A percentile compares a stretch with the other conserved stretches of the same genome.
phyloP scores from a whole-genome alignment of 2,329 filamentous ascomycete genomes.

The Trichoderma sp. region DNA sequence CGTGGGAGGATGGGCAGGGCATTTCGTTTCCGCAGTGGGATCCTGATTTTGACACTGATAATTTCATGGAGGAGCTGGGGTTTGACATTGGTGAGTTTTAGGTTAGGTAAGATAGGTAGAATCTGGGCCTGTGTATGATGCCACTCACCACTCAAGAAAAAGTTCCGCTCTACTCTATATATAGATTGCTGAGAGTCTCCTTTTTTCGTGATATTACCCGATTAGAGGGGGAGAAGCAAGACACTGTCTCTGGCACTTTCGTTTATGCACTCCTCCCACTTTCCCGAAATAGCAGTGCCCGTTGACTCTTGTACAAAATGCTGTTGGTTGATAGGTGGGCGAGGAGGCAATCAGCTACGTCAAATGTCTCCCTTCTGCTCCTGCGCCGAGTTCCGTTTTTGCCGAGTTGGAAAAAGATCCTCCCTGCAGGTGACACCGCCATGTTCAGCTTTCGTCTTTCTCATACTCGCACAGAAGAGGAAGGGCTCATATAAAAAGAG shows the following conservation, averaged over 20 bases:
- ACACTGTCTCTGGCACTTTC: not conserved
- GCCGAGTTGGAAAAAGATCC: not conserved
- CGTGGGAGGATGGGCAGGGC: conserved; percentile 26
- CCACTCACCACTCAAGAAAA: not conserved
- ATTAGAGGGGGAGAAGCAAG: not conserved
- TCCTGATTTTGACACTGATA: not conserved
- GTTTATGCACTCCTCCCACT: not conserved
- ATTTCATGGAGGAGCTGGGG: conserved; percentile 6
- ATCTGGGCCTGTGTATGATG: not conserved
- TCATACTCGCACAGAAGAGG: not conserved
- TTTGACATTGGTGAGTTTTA: conserved; percentile 5
- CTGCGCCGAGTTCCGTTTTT: not conserved
- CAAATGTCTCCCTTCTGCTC: not conserved
- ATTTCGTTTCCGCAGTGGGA: conserved; percentile 23
- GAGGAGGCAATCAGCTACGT: not conserved
- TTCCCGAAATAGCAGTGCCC: not conserved
- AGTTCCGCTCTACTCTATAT: not conserved
- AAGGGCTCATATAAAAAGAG: not conserved
- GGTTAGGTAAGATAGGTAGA: not conserved
- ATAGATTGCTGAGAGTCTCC: not conserved
- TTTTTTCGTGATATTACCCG: not conserved
- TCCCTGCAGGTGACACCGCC: not conserved
- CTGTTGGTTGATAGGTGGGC: not conserved
- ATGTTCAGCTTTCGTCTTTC: not conserved
- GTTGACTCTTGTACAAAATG: not conserved